phyloP scores from a whole-genome alignment of 176 grass and related monocot species.

The Elaeis guineensis region DNA sequence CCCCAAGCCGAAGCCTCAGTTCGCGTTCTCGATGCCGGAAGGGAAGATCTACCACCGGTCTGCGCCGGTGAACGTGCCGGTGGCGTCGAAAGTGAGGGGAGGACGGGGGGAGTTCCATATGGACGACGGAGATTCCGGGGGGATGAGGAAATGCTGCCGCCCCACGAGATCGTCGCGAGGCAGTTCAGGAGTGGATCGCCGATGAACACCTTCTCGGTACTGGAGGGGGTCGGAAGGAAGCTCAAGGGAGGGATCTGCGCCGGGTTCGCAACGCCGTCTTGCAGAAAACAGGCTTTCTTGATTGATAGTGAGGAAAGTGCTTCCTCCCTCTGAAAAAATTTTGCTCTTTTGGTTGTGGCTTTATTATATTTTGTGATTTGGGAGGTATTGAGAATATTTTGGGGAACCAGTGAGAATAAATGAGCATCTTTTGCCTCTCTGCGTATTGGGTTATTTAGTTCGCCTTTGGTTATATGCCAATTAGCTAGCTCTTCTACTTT shows the following conservation, averaged over 20 bases:
- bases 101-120: conserved; percentile 4
- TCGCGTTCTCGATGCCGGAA: neutral
- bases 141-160: conserved; percentile 60
- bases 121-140: conserved; percentile 27
- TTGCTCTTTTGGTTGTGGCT: too few relatives aligned
- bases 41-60: neutral
- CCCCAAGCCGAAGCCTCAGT: neutral
- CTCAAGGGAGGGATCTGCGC: conserved; percentile 82
- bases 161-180: conserved; percentile 69
- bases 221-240: conserved; percentile 67
- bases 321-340: too few relatives aligned
- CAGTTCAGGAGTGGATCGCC: conserved; percentile 38
- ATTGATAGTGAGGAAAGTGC: conserved; percentile 29
- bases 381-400: too few relatives aligned
- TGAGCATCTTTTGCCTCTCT: too few relatives aligned
- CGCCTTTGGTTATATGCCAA: too few relatives aligned
- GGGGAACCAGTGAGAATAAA: too few relatives aligned
- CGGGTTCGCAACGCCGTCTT: conserved; percentile 79
- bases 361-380: too few relatives aligned
- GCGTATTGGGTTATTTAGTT: too few relatives aligned
- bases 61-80: neutral
- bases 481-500: too few relatives aligned
- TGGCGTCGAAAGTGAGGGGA: neutral
- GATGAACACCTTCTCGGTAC: conserved; percentile 65
- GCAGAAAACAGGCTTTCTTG: conserved; percentile 71